A percentile compares a stretch with the other conserved stretches of the same genome.
Conservation (phyloP, 371 early-diverging fungal genomes). For the Lichtheimia corymbifera region DNA sequence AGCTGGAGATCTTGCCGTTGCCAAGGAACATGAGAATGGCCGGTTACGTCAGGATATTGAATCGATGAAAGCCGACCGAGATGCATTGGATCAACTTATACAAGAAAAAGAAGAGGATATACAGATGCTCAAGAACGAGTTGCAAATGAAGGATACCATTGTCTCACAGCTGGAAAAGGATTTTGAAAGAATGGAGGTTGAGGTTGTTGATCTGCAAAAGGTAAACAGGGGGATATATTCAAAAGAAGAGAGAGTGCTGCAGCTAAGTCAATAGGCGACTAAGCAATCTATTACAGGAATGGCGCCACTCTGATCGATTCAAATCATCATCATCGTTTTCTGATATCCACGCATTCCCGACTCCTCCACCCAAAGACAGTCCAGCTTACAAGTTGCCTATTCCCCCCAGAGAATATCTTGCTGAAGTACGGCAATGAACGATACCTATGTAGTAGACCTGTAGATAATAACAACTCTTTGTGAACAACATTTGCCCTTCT, state of each 20-base stretch:
- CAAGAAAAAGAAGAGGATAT: constrained; percentile 45
- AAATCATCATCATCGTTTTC: constrained; percentile 28
- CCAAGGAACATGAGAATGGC: constrained; percentile 33
- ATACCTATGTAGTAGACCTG: background rate
- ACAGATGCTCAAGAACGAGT: constrained; percentile 38
- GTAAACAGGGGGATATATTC: constrained; percentile 13
- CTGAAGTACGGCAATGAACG: background rate
- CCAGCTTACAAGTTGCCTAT: background rate
- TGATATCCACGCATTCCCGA: constrained; percentile 37
- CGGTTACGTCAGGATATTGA: constrained; percentile 29
- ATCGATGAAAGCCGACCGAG: constrained; percentile 26
- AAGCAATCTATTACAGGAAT: constrained; percentile 13
- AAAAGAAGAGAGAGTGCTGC: background rate
- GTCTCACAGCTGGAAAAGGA: constrained; percentile 48
- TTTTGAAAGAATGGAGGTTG: constrained; percentile 44
- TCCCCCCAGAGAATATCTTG: background rate
- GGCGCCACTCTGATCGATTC: constrained; percentile 23
- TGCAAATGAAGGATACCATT: constrained; percentile 45
- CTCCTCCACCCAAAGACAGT: constrained; percentile 20
- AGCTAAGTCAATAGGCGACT: too few relatives aligned
- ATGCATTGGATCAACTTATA: constrained; percentile 26
- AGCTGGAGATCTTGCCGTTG: constrained; percentile 19
- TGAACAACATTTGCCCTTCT: too few relatives aligned
- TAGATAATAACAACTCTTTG: too few relatives aligned
- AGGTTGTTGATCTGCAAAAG: constrained; percentile 45